These are phyloP conservation scores for Lathyrus aphaca DNA, from an alignment of 306 rosid species.

Conservation along the genomic window DNA sequence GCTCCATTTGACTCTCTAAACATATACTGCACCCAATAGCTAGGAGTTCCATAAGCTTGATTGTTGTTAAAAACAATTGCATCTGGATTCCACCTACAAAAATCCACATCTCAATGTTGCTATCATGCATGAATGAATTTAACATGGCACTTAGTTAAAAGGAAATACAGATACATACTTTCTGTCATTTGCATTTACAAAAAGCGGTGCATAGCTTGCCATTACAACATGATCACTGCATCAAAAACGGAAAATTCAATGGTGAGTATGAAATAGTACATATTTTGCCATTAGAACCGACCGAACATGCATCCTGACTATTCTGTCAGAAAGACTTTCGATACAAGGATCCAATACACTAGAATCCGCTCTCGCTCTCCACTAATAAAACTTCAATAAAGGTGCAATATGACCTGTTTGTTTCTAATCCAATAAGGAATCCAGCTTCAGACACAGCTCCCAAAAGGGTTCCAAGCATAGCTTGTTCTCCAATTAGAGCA, in stretches of 20 bases:
- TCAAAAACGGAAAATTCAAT: slow-evolving; percentile 25
- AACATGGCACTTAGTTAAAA: background rate
- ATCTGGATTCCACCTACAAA: slow-evolving; percentile 80
- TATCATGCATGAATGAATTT: slow-evolving; percentile 7
- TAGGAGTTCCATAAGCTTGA: slow-evolving; percentile 77
- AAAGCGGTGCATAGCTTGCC: slow-evolving; percentile 93
- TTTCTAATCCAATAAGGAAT: slow-evolving; percentile 84
- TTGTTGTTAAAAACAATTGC: slow-evolving; percentile 71
- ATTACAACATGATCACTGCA: slow-evolving; percentile 79
- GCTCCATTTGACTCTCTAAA: slow-evolving; percentile 80
- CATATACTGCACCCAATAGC: slow-evolving; percentile 77
- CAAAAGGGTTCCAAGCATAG: slow-evolving; percentile 62
- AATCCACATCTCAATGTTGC: slow-evolving; percentile 27
- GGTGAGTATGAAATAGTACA: slow-evolving; percentile 9
- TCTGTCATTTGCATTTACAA: slow-evolving; percentile 67
- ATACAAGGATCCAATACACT: background rate
- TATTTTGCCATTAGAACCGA: background rate
- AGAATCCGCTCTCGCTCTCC: no score
- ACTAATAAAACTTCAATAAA: background rate
- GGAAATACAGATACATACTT: slow-evolving; percentile 40
- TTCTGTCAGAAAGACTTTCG: background rate
- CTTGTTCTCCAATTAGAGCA: slow-evolving; percentile 64
- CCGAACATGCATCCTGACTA: background rate
- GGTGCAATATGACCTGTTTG: slow-evolving; percentile 61
- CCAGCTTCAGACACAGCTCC: slow-evolving; percentile 85